Conservation (phyloP, 768 basidiomycete species). For the Hebeloma cylindrosporum region DNA sequence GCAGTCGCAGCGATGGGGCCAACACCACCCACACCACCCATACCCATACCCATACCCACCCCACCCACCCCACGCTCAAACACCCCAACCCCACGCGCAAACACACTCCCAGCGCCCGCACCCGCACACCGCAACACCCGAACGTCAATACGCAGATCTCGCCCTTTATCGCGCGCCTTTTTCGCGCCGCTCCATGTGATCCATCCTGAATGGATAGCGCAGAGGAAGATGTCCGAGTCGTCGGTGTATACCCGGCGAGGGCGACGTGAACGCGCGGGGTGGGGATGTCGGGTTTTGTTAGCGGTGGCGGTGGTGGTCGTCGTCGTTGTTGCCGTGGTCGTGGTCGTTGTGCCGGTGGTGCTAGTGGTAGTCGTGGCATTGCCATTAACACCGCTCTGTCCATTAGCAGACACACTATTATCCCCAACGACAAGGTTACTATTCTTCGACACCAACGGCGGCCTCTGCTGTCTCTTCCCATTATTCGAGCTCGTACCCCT, state of each 20-base stretch:
- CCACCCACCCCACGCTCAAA: constrained; percentile 5
- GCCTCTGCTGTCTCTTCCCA: constrained; percentile 7
- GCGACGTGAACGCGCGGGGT: constrained; percentile 26
- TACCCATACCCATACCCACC: not conserved
- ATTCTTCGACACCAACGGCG: not conserved
- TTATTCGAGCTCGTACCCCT: constrained; percentile 9
- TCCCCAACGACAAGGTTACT: too few relatives aligned
- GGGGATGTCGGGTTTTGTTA: constrained; percentile 2
- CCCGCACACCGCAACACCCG: constrained; percentile 39
- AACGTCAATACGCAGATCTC: constrained; percentile 41
- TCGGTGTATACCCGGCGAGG: constrained; percentile 70
- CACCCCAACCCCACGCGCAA: constrained; percentile 19
- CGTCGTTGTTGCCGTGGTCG: constrained; percentile 6
- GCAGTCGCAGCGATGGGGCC: constrained; percentile 7
- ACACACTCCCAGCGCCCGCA: constrained; percentile 29
- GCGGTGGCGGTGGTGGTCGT: constrained; percentile 6
- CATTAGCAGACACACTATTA: constrained; percentile 6
- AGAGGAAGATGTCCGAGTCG: constrained; percentile 71
- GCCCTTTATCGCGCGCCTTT: constrained; percentile 37
- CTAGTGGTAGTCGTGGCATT: constrained; percentile 3
- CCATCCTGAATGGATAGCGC: constrained; percentile 68
- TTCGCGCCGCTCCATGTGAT: constrained; percentile 44
- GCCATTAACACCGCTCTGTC: constrained; percentile 5
- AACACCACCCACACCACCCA: constrained; percentile 7
- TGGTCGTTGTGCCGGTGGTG: constrained; percentile 6